Conservation (phyloP, 73 alveolate species). For the Tetrahymena elliotti region DNA sequence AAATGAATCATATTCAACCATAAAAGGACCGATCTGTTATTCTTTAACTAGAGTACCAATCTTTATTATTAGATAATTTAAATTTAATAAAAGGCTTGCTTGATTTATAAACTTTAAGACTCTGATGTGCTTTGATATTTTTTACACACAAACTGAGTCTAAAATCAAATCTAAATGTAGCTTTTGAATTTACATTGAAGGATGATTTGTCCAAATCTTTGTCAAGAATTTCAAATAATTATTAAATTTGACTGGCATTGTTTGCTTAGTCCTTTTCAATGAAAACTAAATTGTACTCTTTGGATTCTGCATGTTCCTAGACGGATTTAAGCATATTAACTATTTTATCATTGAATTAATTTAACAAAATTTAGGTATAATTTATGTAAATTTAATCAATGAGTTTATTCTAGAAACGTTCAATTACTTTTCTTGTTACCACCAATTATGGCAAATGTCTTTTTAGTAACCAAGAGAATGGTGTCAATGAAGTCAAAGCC, state of each 20-base stretch:
- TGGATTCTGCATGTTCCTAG: neutral
- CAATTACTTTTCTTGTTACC: conserved; percentile 27
- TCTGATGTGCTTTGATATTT: neutral
- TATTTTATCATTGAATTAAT: neutral
- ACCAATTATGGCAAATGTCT: conserved; percentile 14
- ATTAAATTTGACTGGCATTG: neutral
- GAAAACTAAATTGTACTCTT: neutral
- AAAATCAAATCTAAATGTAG: too few species aligned
- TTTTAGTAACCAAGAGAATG: conserved; percentile 16
- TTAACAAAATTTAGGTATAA: neutral
- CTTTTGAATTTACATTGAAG: neutral
- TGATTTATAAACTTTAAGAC: neutral
- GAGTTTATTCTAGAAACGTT: neutral
- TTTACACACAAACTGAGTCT: neutral
- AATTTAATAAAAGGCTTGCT: neutral
- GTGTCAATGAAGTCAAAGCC: conserved; percentile 45
- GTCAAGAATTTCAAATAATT: neutral
- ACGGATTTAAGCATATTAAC: neutral
- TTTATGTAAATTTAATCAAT: neutral
- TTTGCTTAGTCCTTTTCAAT: neutral
- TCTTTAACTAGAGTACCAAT: neutral
- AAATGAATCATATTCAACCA: neutral
- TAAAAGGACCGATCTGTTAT: neutral
- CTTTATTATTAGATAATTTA: neutral
- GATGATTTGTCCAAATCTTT: neutral